phyloP scores from a whole-genome alignment of 2,329 filamentous ascomycete species.

The Trichophyton simii region DNA sequence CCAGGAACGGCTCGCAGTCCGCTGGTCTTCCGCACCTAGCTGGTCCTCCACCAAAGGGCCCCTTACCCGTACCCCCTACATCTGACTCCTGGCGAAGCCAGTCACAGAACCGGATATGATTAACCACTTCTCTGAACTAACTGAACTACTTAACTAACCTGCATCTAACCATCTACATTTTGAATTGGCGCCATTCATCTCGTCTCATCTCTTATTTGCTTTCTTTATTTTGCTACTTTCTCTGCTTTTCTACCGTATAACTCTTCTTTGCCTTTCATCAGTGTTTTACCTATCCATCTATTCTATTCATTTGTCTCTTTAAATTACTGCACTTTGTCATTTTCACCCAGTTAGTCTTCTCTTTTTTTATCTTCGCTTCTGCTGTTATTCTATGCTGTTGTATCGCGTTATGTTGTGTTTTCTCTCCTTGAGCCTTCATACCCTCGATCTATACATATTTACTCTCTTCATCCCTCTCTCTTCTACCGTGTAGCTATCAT shows the following conservation, averaged over 20 bases:
- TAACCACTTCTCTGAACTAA: background rate
- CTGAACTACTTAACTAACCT: background rate
- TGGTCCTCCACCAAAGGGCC: slow-evolving; percentile 45
- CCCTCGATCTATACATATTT: background rate
- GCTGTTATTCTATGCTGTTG: background rate
- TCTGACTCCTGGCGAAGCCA: slow-evolving; percentile 4
- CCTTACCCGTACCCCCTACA: slow-evolving; percentile 46
- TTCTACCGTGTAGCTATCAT: background rate
- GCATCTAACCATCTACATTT: slow-evolving; percentile 2
- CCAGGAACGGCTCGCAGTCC: slow-evolving; percentile 26
- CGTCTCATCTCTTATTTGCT: background rate
- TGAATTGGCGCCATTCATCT: background rate
- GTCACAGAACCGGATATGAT: slow-evolving; percentile 1
- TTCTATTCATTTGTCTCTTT: background rate
- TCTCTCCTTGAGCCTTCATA: background rate
- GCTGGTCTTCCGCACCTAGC: slow-evolving; percentile 54
- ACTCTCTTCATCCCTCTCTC: background rate
- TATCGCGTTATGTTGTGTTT: background rate
- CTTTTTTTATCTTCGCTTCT: background rate
- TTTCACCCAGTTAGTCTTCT: background rate
- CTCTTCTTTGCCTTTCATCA: background rate
- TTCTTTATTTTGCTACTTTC: too few relatives aligned
- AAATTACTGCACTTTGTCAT: background rate
- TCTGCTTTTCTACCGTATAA: too few relatives aligned
- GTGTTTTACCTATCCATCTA: background rate